These are phyloP conservation scores for Leersia perrieri DNA, from an alignment of 176 grass and related monocot species.

Conservation along the genomic window DNA sequence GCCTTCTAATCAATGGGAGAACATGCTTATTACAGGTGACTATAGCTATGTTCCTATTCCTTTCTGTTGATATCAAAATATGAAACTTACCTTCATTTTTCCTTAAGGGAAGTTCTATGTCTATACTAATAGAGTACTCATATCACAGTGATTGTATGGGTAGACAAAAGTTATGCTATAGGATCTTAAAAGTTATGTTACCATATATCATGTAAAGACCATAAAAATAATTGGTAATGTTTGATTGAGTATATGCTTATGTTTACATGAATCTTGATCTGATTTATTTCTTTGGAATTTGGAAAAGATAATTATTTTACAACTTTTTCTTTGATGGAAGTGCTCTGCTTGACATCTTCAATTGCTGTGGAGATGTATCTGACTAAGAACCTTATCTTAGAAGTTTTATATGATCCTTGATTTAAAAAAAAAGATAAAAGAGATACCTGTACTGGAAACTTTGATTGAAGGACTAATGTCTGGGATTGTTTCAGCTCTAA, in stretches of 20 bases:
- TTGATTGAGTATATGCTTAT: background rate
- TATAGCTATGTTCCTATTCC: background rate
- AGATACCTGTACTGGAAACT: slow-evolving; percentile 15
- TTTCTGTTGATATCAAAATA: slow-evolving; percentile 18
- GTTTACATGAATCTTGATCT: background rate
- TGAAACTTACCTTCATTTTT: slow-evolving; percentile 7
- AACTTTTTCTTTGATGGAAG: background rate
- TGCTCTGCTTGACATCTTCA: slow-evolving; percentile 19
- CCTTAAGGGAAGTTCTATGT: background rate
- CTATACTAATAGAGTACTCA: background rate
- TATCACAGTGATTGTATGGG: background rate
- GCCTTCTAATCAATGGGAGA: slow-evolving; percentile 98
- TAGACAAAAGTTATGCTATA: slow-evolving; percentile 7
- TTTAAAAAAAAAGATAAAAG: background rate
- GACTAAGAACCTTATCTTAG: slow-evolving; percentile 10
- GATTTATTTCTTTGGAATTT: background rate
- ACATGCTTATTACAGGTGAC: slow-evolving; percentile 98
- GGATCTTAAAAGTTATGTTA: background rate
- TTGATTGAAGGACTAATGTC: slow-evolving; percentile 14
- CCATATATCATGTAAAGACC: background rate
- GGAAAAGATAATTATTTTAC: background rate
- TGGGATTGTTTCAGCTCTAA: slow-evolving; percentile 14
- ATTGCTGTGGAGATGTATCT: background rate
- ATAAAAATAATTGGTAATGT: background rate
- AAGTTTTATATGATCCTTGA: background rate